Base-by-base conservation (phyloP, 805 yeast genomes). In the Ogataea haglerorum region DNA sequence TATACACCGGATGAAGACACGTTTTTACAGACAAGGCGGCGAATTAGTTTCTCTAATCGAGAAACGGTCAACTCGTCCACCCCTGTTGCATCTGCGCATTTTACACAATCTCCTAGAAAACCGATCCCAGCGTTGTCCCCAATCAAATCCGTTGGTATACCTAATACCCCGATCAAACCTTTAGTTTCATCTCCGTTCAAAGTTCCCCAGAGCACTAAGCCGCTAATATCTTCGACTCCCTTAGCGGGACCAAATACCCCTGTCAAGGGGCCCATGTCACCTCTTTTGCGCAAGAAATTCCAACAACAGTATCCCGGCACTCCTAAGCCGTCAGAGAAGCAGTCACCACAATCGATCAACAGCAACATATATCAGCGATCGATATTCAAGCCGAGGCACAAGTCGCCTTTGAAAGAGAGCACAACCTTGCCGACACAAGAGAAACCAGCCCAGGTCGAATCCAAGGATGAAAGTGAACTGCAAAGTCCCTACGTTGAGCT, bases 401-500 rank as follows among this genome's bases (percentile, higher is more conserved):
- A 35, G n/a, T 24, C 26, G 15, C 23, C 29, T 8, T 9, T 38
- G 23, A 32, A 32, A 43, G 55, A 37, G 36, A 9, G 14, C 25
- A 6, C 31, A 27, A 10, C 34, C 26, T 12, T 27, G 34, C 5
- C 51, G 7, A 30, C 33, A 25, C 21, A 19, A n/a, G 33, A 35
- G 24, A 19, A 21, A 16, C 39, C 31, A 6, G 18, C 18, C 5
- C 17, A 16, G 12, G 18, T 17, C 10, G 40, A 34, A 16, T 23
- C 17, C 14, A 30, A 34, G 31, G 46, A 40, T 12, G 42, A 36
- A 12, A 44, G 40, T 14, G 45, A 32, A 8, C 40, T 52, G n/a
- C 42, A 45, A 14, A 67, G 64, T 45, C 76, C 77, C 2, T 63
- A 69, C 34, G 65, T 75, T 43, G 59, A 57, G 35, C 56, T 65